A percentile compares a stretch with the other conserved stretches of the same genome.
These are phyloP conservation scores for Hanseniaspora jakobsenii DNA, from an alignment of 805 yeast species.

Conservation along the genomic window DNA sequence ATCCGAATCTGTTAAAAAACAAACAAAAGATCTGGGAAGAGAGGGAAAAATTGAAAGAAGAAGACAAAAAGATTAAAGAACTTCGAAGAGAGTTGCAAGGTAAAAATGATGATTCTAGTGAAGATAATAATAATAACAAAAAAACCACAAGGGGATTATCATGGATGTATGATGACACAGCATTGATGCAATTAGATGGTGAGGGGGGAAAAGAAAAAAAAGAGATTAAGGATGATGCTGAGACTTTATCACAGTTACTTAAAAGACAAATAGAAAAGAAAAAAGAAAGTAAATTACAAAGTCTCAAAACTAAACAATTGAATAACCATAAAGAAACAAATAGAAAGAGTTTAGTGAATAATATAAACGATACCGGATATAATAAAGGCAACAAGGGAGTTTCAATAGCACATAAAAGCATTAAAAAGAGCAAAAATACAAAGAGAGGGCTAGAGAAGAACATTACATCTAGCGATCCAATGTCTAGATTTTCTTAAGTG, in stretches of 20 bases:
- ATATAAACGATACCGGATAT: no score
- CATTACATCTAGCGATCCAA: conserved; percentile 5
- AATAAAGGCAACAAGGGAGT: not conserved
- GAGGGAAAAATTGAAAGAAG: conserved; percentile 69
- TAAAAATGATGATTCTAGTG: conserved; percentile 48
- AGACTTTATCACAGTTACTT: conserved; percentile 20
- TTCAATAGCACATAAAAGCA: not conserved
- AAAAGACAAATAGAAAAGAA: conserved; percentile 20
- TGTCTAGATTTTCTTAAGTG: not conserved
- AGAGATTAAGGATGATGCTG: not conserved
- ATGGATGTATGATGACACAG: conserved; percentile 82
- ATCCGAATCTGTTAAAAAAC: conserved; percentile 77
- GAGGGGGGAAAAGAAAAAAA: not conserved
- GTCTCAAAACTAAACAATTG: no score
- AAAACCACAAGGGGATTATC: conserved; percentile 42
- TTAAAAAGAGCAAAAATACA: not conserved
- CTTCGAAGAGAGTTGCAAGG: conserved; percentile 50
- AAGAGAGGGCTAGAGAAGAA: no score
- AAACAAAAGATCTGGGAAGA: conserved; percentile 72
- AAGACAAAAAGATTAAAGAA: conserved; percentile 51
- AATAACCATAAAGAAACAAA: no score
- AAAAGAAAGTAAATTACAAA: no score
- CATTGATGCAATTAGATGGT: conserved; percentile 75
- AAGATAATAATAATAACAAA: not conserved
- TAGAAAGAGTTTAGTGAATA: no score